phyloP scores from a whole-genome alignment of 2,329 filamentous ascomycete genomes.

The Escovopsis sp. region DNA sequence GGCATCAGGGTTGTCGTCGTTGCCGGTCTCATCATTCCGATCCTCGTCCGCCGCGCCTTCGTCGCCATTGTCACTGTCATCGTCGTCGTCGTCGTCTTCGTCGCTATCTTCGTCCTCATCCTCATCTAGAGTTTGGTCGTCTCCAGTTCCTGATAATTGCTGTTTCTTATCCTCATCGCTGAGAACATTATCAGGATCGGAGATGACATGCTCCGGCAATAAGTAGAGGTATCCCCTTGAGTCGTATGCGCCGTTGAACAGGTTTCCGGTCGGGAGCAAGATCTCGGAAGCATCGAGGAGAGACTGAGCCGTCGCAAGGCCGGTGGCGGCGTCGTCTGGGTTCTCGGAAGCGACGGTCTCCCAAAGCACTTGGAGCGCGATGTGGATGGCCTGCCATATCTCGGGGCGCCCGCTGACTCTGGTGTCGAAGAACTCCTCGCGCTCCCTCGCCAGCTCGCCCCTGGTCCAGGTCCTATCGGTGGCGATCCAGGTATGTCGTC shows the following conservation, averaged over 20 bases:
- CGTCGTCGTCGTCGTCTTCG: conserved; percentile 21
- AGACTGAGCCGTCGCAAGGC: conserved; percentile 55
- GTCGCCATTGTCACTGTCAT: conserved; percentile 21
- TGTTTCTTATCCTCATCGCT: conserved; percentile 18
- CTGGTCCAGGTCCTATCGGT: conserved; percentile 53
- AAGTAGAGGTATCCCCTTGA: conserved; percentile 53
- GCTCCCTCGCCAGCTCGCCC: conserved; percentile 51
- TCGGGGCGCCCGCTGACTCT: conserved; percentile 62
- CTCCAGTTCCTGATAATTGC: conserved; percentile 23
- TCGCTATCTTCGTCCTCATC: conserved; percentile 12
- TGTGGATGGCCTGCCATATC: conserved; percentile 62
- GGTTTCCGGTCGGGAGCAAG: conserved; percentile 56
- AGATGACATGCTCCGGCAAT: conserved; percentile 52
- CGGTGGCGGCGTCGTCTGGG: conserved; percentile 20
- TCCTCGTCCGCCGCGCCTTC: too few species aligned
- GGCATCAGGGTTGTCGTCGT: too few species aligned
- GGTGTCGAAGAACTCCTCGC: conserved; percentile 80
- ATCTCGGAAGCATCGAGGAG: conserved; percentile 67
- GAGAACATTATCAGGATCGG: conserved; percentile 44
- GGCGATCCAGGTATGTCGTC: conserved; percentile 49
- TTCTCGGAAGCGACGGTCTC: conserved; percentile 27
- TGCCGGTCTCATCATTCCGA: too few species aligned
- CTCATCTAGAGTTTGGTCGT: conserved; percentile 21
- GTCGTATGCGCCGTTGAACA: conserved; percentile 60
- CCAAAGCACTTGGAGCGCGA: conserved; percentile 54